Evolutionary conservation across 192 early-diverging fungal species (phyloP), one percentile per base, ranked within the genome.

Genomic region (Coemansia sp.): DNA sequence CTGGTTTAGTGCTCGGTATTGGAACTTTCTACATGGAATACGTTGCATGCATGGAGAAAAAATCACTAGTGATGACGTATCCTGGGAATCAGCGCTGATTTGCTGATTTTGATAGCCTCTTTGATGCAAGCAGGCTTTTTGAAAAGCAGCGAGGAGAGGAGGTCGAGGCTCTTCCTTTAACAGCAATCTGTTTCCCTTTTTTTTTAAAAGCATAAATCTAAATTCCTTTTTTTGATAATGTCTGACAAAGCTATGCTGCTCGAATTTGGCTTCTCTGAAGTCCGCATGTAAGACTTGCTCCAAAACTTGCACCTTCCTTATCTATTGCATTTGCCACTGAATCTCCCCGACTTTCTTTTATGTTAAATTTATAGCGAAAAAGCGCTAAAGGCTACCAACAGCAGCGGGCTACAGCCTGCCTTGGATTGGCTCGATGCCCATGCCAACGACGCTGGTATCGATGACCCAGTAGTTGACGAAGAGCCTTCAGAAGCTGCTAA

Each of bases 391-490:
- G 77, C 74, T 16, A 83, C 81, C 11, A 69, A 66, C 20, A 59
- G 66, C 69, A 53, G 59, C 18, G 81, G 79, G 2, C 66, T 85
- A 16, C 73, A 83, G 46, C 60, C 61, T 21, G 79, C 79, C 9
- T 50, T 83, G 10, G 80, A 85, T 67, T 83, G 81, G 84, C 66
- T 82, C 9, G 67, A 79, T 28, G 65, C 60, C 9, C 69, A 77
- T 53, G 59, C 65, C 37, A 63, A 66, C 68, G 67, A 74, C 34
- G 51, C 65, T 0, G 55, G 53, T n/a, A 70, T 66, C 28, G 71
- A 75, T 40, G 62, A 72, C 39, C 51, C 51, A 55, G 51, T 6
- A 0, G 28, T 31, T 16, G 20, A 45, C 16, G 65, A 62, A 3
- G 60, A 64, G 9, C 26, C 63, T 18, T 38, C 42, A 3, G 34